A percentile compares a stretch with the other conserved stretches of the same genome.
phyloP scores from a whole-genome alignment of 2,329 filamentous ascomycete genomes.

The Trichoderma aggressivum region DNA sequence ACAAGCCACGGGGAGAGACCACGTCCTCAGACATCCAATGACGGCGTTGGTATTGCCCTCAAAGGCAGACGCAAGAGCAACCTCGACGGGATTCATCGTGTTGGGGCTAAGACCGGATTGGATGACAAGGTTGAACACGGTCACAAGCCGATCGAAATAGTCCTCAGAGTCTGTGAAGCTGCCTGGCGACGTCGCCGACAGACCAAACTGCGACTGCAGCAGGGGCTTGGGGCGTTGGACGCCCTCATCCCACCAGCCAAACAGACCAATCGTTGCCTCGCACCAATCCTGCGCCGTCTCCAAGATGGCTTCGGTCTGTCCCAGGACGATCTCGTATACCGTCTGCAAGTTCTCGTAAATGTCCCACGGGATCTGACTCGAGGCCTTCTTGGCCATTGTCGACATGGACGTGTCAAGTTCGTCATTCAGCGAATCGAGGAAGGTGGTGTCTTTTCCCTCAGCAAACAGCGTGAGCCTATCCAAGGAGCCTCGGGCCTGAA shows the following conservation, averaged over 20 bases:
- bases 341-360: conserved; percentile 82
- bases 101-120: conserved; percentile 74
- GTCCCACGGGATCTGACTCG: conserved; percentile 83
- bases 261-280: conserved; percentile 77
- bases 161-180: conserved; percentile 57
- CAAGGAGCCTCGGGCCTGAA: conserved; percentile 66
- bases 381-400: conserved; percentile 70
- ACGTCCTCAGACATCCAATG: conserved; percentile 68
- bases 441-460: conserved; percentile 62
- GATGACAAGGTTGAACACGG: conserved; percentile 66
- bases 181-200: conserved; percentile 31
- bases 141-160: conserved; percentile 70
- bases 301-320: conserved; percentile 71
- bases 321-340: conserved; percentile 77
- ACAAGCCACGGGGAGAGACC: conserved; percentile 76
- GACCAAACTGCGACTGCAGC: conserved; percentile 38
- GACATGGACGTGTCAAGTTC: conserved; percentile 51
- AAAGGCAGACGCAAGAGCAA: conserved; percentile 76
- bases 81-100: conserved; percentile 69
- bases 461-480: conserved; percentile 73
- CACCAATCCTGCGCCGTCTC: conserved; percentile 84
- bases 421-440: conserved; percentile 30
- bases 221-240: conserved; percentile 45
- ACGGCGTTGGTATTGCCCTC: conserved; percentile 78
- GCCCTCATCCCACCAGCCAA: conserved; percentile 91